A percentile compares a stretch with the other conserved stretches of the same genome.
Evolutionary conservation across 495 filamentous ascomycete genomes (phyloP).

Genomic region (Pyronema domesticum): DNA sequence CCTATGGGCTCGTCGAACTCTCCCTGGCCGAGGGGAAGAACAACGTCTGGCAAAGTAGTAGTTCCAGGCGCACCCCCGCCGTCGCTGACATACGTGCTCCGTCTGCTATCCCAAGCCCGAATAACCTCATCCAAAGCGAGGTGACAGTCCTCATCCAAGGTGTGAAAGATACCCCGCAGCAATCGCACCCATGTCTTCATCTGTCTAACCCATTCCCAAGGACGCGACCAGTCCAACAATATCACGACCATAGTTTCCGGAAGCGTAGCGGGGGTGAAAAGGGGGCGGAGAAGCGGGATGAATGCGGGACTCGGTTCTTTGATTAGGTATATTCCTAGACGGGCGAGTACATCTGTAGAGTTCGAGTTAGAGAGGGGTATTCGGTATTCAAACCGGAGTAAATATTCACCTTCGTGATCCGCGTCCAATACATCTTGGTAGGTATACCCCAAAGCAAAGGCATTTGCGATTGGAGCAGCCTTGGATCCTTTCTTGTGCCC

Average conservation of each 20-base stretch:
- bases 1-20: conserved; percentile 91
- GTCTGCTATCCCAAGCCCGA: conserved; percentile 24
- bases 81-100: conserved; percentile 22
- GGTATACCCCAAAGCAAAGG: conserved; percentile 84
- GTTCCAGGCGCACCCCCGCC: conserved; percentile 22
- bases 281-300: conserved; percentile 62
- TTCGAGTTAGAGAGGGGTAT: not conserved
- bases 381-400: not conserved
- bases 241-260: conserved; percentile 76
- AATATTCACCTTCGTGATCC: conserved; percentile 62
- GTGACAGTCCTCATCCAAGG: conserved; percentile 57
- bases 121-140: conserved; percentile 73
- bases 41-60: conserved; percentile 33
- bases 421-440: conserved; percentile 90
- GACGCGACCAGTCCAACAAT: conserved; percentile 78
- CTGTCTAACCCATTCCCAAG: conserved; percentile 81
- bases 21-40: conserved; percentile 66
- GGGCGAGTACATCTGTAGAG: conserved; percentile 61
- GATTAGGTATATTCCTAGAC: conserved; percentile 79
- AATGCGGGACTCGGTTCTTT: conserved; percentile 67
- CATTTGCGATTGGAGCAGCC: conserved; percentile 70
- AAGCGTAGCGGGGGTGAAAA: conserved; percentile 70
- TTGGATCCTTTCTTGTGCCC: conserved; percentile 37
- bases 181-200: conserved; percentile 75
- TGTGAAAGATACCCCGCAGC: conserved; percentile 53